These are phyloP conservation scores for Amaranthus cruentus DNA, from an alignment of 148 eudicot genomes.

Conservation along the genomic window DNA sequence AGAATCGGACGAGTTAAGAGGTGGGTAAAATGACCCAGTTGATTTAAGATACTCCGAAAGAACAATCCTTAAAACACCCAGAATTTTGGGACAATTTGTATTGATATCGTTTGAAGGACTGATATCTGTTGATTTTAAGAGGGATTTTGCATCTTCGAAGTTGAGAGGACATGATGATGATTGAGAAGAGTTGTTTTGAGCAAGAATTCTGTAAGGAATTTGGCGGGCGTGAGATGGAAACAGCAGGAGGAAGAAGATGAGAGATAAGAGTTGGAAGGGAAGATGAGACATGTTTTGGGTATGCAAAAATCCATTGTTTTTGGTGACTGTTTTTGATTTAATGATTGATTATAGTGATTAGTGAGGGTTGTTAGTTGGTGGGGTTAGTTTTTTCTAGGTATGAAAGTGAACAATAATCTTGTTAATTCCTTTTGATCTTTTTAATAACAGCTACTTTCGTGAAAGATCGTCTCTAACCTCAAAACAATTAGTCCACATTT, in stretches of 20 bases:
- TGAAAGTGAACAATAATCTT: too few relatives aligned
- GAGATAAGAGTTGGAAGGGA: background rate
- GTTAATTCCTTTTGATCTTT: too few relatives aligned
- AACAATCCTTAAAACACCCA: constrained; percentile 55
- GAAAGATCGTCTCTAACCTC: too few relatives aligned
- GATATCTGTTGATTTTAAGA: constrained; percentile 15
- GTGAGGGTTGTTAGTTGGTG: background rate
- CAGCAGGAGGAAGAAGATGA: background rate
- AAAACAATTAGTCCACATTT: too few relatives aligned
- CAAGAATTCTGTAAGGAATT: constrained; percentile 15
- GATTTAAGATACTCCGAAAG: constrained; percentile 49
- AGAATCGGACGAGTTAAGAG: constrained; percentile 44
- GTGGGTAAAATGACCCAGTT: constrained; percentile 50
- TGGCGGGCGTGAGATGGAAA: constrained; percentile 5
- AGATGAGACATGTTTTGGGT: constrained; percentile 2
- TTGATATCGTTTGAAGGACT: constrained; percentile 19
- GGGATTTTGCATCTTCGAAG: constrained; percentile 33
- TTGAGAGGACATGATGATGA: constrained; percentile 47
- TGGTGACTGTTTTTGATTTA: background rate
- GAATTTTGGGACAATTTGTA: constrained; percentile 46
- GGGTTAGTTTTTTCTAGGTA: too few relatives aligned
- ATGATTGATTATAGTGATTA: too few relatives aligned
- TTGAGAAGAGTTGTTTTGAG: background rate
- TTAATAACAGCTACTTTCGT: too few relatives aligned
- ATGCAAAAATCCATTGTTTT: background rate